Conservation (phyloP, 2,329 filamentous ascomycete genomes). For the Diplodia mutila region DNA sequence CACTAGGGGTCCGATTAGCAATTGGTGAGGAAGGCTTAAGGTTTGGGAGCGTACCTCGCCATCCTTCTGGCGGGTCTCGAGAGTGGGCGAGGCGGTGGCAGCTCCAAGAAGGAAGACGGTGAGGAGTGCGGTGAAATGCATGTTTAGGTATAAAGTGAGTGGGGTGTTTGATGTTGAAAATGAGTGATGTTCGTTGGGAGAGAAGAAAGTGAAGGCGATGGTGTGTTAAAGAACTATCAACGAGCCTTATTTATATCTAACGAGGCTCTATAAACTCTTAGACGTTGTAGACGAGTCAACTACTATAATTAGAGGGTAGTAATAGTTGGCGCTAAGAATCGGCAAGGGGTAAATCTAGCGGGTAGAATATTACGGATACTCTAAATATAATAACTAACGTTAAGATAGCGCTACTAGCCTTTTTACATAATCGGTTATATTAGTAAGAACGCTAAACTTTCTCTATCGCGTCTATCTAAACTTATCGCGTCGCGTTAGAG, state of each 20-base stretch:
- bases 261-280: not conserved
- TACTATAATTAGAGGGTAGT: not conserved
- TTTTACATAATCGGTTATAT: too few relatives aligned
- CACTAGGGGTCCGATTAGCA: not conserved
- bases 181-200: not conserved
- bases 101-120: not conserved
- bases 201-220: not conserved
- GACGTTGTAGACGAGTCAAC: not conserved
- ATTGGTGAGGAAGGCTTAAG: fast-evolving
- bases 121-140: not conserved
- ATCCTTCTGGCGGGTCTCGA: not conserved
- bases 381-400: not conserved
- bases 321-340: not conserved
- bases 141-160: not conserved
- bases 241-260: not conserved
- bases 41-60: not conserved
- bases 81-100: not conserved
- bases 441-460: too few relatives aligned
- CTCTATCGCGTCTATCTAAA: too few relatives aligned
- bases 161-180: not conserved
- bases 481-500: too few relatives aligned
- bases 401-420: not conserved
- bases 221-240: not conserved
- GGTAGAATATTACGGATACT: not conserved
- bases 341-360: not conserved